Conservation (phyloP, 495 filamentous ascomycete species). For the Letharia columbiana region DNA sequence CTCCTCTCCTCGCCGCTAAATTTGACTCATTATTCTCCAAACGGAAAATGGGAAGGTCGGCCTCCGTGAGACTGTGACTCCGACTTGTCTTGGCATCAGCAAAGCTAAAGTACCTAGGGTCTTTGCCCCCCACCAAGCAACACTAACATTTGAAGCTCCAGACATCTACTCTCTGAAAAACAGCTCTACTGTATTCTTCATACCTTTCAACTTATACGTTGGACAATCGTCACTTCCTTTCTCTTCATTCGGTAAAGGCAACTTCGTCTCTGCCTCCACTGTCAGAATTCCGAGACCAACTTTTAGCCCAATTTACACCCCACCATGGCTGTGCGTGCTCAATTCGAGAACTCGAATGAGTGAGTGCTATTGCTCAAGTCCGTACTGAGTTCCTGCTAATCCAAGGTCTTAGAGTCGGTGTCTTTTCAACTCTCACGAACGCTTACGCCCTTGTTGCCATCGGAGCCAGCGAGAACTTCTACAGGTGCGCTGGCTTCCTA, state of each 20-base stretch:
- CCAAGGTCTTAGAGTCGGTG: slow-evolving; percentile 62
- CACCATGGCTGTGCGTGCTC: slow-evolving; percentile 71
- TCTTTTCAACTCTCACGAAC: slow-evolving; percentile 93
- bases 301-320: slow-evolving; percentile 1
- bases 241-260: neutral
- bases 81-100: neutral
- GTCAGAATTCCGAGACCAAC: neutral
- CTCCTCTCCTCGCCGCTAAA: no score
- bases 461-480: slow-evolving; percentile 97
- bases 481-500: slow-evolving; percentile 48
- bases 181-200: no score
- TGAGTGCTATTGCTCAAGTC: slow-evolving; percentile 37
- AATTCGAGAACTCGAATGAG: slow-evolving; percentile 99
- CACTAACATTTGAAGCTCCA: neutral
- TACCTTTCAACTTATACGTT: no score
- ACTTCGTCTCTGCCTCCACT: neutral
- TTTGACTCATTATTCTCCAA: no score
- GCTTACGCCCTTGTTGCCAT: slow-evolving; percentile 88
- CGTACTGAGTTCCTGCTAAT: neutral
- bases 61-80: neutral
- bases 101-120: no score
- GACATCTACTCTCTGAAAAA: neutral
- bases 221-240: neutral
- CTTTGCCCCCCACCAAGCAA: no score
- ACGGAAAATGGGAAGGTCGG: no score